Percentiles rank a stretch among this genome's conserved stretches.
These are phyloP conservation scores for Nigrograna mackinnonii DNA, from an alignment of 2,329 filamentous ascomycete species.

Conservation along the genomic window DNA sequence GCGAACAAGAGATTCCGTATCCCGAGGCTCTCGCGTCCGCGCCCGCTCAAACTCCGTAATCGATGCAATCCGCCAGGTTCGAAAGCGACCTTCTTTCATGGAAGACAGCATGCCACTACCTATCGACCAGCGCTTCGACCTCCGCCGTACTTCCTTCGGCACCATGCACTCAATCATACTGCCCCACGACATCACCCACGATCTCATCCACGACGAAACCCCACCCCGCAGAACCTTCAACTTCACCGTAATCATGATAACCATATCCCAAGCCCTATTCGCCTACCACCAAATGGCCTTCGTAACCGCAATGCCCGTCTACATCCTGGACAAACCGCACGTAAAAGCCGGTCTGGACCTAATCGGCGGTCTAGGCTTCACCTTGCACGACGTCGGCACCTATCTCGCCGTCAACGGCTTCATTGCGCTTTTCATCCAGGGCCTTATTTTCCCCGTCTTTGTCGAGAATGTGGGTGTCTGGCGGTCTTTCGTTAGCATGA, in stretches of 20 bases:
- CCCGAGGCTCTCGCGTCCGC: slow-evolving; percentile 23
- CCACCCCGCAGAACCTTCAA: slow-evolving; percentile 54
- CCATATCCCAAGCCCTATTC: slow-evolving; percentile 83
- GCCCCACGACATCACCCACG: slow-evolving; percentile 16
- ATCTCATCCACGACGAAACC: background rate
- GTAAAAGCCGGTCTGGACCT: slow-evolving; percentile 33
- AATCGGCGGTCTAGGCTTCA: slow-evolving; percentile 66
- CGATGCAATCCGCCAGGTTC: slow-evolving; percentile 34
- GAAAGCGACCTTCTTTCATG: slow-evolving; percentile 39
- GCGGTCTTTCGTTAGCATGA: slow-evolving; percentile 67
- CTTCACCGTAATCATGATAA: slow-evolving; percentile 71
- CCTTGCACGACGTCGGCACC: slow-evolving; percentile 66
- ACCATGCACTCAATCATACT: slow-evolving; percentile 41
- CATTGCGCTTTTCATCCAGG: slow-evolving; percentile 75
- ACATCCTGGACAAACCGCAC: slow-evolving; percentile 74
- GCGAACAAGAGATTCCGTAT: slow-evolving; percentile 25
- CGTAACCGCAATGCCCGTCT: slow-evolving; percentile 88
- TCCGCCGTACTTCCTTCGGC: slow-evolving; percentile 39
- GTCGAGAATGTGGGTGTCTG: slow-evolving; percentile 68
- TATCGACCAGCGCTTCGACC: slow-evolving; percentile 36
- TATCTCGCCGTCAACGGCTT: slow-evolving; percentile 72
- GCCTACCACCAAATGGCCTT: slow-evolving; percentile 91
- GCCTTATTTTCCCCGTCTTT: slow-evolving; percentile 68
- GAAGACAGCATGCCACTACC: slow-evolving; percentile 39
- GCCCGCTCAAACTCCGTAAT: slow-evolving; percentile 29